These are phyloP conservation scores for Geranomyces variabilis DNA, from an alignment of 192 early-diverging fungal genomes.

Conservation along the genomic window DNA sequence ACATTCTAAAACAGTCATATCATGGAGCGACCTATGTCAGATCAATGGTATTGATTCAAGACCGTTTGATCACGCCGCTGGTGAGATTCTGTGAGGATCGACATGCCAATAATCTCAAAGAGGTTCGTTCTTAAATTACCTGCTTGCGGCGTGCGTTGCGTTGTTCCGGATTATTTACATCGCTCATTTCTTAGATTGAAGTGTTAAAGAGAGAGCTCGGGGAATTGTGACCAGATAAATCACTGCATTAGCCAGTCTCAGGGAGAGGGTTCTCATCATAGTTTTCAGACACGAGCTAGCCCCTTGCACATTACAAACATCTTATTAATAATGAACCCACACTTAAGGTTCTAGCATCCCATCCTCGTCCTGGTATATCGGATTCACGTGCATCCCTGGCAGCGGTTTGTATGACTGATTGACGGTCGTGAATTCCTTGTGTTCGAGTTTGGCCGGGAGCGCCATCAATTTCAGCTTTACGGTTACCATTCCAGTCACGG, in stretches of 20 bases:
- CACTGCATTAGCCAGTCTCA: too few species aligned
- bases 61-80: slow-evolving; percentile 38
- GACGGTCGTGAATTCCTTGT: neutral
- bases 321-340: too few species aligned
- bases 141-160: too few species aligned
- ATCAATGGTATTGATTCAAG: slow-evolving; percentile 31
- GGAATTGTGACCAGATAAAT: too few species aligned
- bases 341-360: slow-evolving; percentile 5
- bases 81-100: slow-evolving; percentile 26
- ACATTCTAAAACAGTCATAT: slow-evolving; percentile 20
- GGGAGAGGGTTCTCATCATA: too few species aligned
- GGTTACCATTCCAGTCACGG: neutral
- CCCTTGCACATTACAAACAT: too few species aligned
- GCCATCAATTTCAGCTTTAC: neutral
- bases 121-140: slow-evolving; percentile 18
- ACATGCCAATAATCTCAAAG: slow-evolving; percentile 31
- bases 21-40: slow-evolving; percentile 36
- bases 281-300: too few species aligned
- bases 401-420: neutral
- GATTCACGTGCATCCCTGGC: neutral
- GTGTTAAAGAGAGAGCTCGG: too few species aligned
- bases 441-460: neutral
- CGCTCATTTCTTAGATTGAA: too few species aligned
- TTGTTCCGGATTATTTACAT: too few species aligned
- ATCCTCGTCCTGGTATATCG: neutral